Evolutionary conservation across 2,329 filamentous ascomycete species (phyloP).

Genomic region (Stachybotrys chartarum): DNA sequence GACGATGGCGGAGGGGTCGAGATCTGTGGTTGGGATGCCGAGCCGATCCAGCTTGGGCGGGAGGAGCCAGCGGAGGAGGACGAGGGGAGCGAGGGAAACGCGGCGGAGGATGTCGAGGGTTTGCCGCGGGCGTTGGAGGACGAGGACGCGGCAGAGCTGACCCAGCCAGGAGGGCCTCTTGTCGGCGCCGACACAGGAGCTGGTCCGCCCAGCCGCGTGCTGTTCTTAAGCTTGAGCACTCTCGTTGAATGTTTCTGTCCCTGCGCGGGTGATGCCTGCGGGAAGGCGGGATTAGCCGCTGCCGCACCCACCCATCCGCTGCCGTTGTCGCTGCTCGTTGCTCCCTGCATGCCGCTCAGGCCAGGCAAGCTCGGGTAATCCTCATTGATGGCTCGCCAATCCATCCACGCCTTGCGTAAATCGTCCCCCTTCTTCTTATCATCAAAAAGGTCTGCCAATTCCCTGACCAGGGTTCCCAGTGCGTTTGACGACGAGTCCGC

Average conservation of each 20-base stretch:
- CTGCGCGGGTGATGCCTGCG: constrained; percentile 31
- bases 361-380: constrained; percentile 87
- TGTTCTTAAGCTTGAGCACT: constrained; percentile 53
- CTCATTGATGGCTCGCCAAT: constrained; percentile 93
- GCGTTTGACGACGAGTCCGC: constrained; percentile 69
- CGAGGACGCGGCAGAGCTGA: constrained; percentile 12
- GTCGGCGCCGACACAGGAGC: constrained; percentile 17
- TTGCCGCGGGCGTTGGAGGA: constrained; percentile 10
- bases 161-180: constrained; percentile 13
- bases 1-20: constrained; percentile 12
- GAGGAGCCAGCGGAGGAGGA: constrained; percentile 14
- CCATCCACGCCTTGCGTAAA: constrained; percentile 80
- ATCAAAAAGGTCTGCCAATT: constrained; percentile 89
- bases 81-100: constrained; percentile 37
- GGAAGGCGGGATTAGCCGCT: constrained; percentile 43
- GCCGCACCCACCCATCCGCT: constrained; percentile 56
- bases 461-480: constrained; percentile 81
- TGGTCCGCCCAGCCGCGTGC: constrained; percentile 36
- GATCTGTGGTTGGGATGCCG: constrained; percentile 2
- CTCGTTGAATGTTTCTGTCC: constrained; percentile 44
- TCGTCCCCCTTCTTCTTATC: constrained; percentile 65
- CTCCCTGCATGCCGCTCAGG: constrained; percentile 59
- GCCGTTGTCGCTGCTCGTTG: constrained; percentile 46
- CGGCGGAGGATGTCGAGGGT: constrained; percentile 28
- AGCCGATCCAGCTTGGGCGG: constrained; percentile 22